These are phyloP conservation scores for Rhododendron williamsianum DNA, from an alignment of 148 eudicot genomes.

Conservation along the genomic window DNA sequence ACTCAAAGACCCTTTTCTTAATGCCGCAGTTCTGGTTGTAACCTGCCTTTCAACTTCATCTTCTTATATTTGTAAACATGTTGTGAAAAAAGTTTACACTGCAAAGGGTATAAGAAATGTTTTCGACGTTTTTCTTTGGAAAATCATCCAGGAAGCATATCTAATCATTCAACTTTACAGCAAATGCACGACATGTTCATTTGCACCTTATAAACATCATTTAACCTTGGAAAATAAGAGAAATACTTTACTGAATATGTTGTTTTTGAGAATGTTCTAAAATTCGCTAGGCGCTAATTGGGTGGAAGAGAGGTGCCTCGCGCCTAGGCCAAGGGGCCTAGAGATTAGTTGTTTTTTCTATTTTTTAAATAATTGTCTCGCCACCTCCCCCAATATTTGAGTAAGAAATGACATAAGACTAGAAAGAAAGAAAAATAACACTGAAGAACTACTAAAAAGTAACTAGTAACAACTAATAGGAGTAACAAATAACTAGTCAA, in stretches of 20 bases:
- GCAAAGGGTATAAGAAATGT: background rate
- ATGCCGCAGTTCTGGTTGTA: background rate
- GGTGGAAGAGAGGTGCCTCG: background rate
- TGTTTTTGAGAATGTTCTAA: background rate
- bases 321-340: background rate
- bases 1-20: slow-evolving; percentile 1
- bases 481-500: background rate
- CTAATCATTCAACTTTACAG: background rate
- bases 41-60: background rate
- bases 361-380: background rate
- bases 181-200: background rate
- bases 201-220: background rate
- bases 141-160: background rate
- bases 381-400: background rate
- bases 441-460: too few relatives aligned
- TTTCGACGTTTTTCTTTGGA: background rate
- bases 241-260: background rate
- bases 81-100: background rate
- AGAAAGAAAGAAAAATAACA: background rate
- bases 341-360: background rate
- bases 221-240: background rate
- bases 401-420: background rate
- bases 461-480: background rate
- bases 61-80: background rate
- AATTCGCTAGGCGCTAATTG: background rate